A percentile compares a stretch with the other conserved stretches of the same genome.
These are phyloP conservation scores for Penicillium nucicola DNA, from an alignment of 495 filamentous ascomycete genomes.

Conservation along the genomic window DNA sequence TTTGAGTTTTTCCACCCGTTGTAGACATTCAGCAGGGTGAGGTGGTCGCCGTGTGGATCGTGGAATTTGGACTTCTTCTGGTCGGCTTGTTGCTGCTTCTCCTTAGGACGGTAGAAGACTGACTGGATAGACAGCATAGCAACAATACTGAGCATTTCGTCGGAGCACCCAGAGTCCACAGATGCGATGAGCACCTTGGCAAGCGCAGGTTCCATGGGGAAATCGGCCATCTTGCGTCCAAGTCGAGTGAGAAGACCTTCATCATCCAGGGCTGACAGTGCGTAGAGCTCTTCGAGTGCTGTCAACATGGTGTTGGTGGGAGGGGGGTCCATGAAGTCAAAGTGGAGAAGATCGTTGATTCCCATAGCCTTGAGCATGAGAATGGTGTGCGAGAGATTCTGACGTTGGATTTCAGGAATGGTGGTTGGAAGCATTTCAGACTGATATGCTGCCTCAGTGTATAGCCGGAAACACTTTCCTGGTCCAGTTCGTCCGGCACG, in stretches of 20 bases:
- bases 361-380: conserved; percentile 99
- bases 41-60: conserved; percentile 89
- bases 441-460: conserved; percentile 94
- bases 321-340: conserved; percentile 98
- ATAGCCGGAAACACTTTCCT: conserved; percentile 93
- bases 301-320: conserved; percentile 97
- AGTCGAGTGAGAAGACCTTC: conserved; percentile 92
- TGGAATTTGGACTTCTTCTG: conserved; percentile 98
- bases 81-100: conserved; percentile 93
- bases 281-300: conserved; percentile 92
- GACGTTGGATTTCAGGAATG: conserved; percentile 94
- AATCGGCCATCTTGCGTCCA: conserved; percentile 96
- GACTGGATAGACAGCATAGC: conserved; percentile 86
- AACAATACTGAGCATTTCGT: conserved; percentile 91
- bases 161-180: conserved; percentile 82
- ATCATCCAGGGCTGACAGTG: conserved; percentile 87
- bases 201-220: conserved; percentile 87
- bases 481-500: conserved; percentile 93
- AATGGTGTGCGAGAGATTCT: conserved; percentile 92
- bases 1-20: conserved; percentile 85
- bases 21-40: conserved; percentile 95
- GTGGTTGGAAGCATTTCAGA: conserved; percentile 96
- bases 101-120: conserved; percentile 92
- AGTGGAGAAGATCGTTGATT: conserved; percentile 95
- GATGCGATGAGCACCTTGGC: conserved; percentile 88